Percentiles rank a stretch among this genome's conserved stretches.
Evolutionary conservation across 805 yeast genomes (phyloP).

Genomic region (Dipodascopsis uninucleata): DNA sequence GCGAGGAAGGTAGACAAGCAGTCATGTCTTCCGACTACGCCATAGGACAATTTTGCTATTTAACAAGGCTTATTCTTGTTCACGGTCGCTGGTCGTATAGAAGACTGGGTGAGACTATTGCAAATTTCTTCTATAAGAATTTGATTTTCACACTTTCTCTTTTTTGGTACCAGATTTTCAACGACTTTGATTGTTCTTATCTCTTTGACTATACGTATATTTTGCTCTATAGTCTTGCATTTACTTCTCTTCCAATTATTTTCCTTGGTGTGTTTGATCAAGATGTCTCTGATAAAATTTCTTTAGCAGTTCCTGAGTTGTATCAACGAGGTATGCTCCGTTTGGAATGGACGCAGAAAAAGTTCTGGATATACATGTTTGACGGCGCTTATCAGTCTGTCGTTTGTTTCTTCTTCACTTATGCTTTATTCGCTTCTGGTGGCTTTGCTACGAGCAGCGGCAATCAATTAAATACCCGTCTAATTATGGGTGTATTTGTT

Average conservation of each 20-base stretch:
- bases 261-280: slow-evolving; percentile 71
- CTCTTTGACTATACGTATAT: slow-evolving; percentile 73
- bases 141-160: slow-evolving; percentile 67
- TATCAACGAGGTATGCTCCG: slow-evolving; percentile 66
- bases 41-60: slow-evolving; percentile 70
- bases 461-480: slow-evolving; percentile 57
- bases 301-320: slow-evolving; percentile 65
- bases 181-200: slow-evolving; percentile 70
- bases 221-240: slow-evolving; percentile 75
- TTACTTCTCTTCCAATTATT: slow-evolving; percentile 75
- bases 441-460: slow-evolving; percentile 46
- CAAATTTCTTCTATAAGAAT: slow-evolving; percentile 74
- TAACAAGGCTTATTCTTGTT: slow-evolving; percentile 60
- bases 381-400: slow-evolving; percentile 74
- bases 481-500: slow-evolving; percentile 64
- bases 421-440: slow-evolving; percentile 50
- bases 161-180: slow-evolving; percentile 73
- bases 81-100: slow-evolving; percentile 85
- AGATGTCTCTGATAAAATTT: slow-evolving; percentile 63
- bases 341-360: slow-evolving; percentile 55
- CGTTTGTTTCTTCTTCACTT: slow-evolving; percentile 65
- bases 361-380: slow-evolving; percentile 57
- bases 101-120: slow-evolving; percentile 71
- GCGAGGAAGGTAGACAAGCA: slow-evolving; percentile 84
- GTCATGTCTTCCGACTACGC: slow-evolving; percentile 85